Base-by-base conservation (phyloP, 805 yeast genomes). In the Ogataea pini region DNA sequence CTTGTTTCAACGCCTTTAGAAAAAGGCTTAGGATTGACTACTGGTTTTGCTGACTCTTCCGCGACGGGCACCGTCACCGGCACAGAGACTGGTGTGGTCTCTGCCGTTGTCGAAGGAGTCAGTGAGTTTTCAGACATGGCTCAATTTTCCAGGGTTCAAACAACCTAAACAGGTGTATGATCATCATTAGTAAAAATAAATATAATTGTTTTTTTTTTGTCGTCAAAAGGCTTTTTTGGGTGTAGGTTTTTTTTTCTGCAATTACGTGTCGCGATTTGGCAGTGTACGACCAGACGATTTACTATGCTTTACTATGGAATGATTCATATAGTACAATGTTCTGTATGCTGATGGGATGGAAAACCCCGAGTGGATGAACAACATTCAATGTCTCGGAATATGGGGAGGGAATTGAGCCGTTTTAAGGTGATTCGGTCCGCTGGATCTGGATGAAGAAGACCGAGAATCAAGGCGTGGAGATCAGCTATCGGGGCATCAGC, bases 1-100 rank as follows among this genome's bases (percentile, higher is more conserved):
- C 69, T 66, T 17, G 2, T 69, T 53, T 14, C 41, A 34, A 19
- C 17, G 36, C 14, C 19, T n/a, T 14, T 25, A 19, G 13, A 12
- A 28, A 10, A 28, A 29, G 38, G 19, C 14, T 42, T 44, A 5
- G 28, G 3, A n/a, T 12, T 39, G 38, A 18, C n/a, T 10, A 29
- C 22, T 38, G 24, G 31, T 19, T 37, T 7, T 37, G 28, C 24
- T 17, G 37, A 19, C 38, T 37, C 16, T 17, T 32, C 40, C 37
- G 14, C 33, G 10, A 32, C 42, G 3, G 31, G 32, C 16, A 9
- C 42, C 14, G 42, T 22, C 19, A 14, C 25, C 16, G 42, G 24
- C 10, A 32, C 42, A 2, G 31, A 20, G 9, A 14, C 42, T 13
- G 42, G 16, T 9, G 33, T 10, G 8, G 42, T 14, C 8, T 25